A percentile compares a stretch with the other conserved stretches of the same genome.
These are phyloP conservation scores for Aspergillus saccharolyticus DNA, from an alignment of 495 filamentous ascomycete species.

Conservation along the genomic window DNA sequence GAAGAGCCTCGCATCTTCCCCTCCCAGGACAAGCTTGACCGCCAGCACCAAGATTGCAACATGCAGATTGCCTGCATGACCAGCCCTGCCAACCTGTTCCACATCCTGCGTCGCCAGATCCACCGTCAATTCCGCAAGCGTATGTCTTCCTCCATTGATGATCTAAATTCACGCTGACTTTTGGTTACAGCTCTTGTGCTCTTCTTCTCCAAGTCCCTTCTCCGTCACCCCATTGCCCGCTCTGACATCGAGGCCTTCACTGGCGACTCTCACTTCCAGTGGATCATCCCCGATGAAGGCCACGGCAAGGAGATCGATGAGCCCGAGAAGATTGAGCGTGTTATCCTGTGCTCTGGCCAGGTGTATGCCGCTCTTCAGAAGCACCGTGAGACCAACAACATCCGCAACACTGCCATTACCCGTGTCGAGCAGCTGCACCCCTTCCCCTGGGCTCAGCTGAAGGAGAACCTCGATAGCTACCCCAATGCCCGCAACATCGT, in stretches of 20 bases:
- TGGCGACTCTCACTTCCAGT: conserved; percentile 87
- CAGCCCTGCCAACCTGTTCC: conserved; percentile 88
- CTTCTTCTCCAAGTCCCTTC: conserved; percentile 92
- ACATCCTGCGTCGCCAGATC: conserved; percentile 94
- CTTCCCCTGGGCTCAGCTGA: conserved; percentile 96
- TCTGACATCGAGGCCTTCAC: conserved; percentile 83
- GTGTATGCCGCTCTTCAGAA: conserved; percentile 88
- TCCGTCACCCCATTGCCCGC: conserved; percentile 80
- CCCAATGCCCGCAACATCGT: conserved; percentile 95
- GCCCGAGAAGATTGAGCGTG: conserved; percentile 85
- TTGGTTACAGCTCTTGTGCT: conserved; percentile 69
- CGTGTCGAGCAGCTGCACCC: conserved; percentile 96
- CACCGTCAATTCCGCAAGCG: conserved; percentile 98
- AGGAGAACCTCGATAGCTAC: conserved; percentile 92
- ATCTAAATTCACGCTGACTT: conserved; percentile 30
- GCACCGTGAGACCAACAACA: conserved; percentile 75
- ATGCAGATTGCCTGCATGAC: conserved; percentile 98
- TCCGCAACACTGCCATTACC: conserved; percentile 86
- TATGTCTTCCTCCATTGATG: conserved; percentile 43
- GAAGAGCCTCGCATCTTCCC: conserved; percentile 95
- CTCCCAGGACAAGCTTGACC: conserved; percentile 76
- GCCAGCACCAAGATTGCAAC: conserved; percentile 99
- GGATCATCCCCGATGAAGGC: conserved; percentile 86
- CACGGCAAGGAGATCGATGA: conserved; percentile 70
- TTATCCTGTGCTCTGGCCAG: conserved; percentile 92